Base-by-base conservation (phyloP, 2,329 filamentous ascomycete species). In the Geoglossum cookeanum region DNA sequence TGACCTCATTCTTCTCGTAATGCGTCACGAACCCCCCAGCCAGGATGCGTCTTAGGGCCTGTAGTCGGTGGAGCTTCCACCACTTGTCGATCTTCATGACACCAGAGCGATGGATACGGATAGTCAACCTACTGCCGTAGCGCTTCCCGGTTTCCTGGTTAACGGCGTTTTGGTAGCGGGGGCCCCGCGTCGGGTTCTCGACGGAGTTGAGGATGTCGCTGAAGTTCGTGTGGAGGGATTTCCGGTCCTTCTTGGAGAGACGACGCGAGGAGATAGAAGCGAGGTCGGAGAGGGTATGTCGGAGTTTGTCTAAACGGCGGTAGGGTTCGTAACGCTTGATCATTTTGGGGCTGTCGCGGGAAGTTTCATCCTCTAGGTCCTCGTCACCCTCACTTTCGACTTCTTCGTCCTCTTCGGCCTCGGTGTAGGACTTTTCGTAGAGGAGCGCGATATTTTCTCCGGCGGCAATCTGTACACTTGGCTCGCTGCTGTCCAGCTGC, bases 361-460 rank as follows among this genome's bases (percentile, higher is more conserved):
- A 53, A 15, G 57, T 52, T 15, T 71, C 69, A 17, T 70, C 67
- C 48, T 66, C 65, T 13, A 63, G 63, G 15, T 65, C 63, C 22
- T 60, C 55, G 30, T 63, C 60, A 6, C 68, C 68, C 13, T 72
- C 68, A 2, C 74, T 69, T 3, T 74, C 71, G 39, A 75, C 74
- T 61, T 71, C 59, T 60, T 84, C 78, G 59, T 78, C 77, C 11
- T 78, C 76, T 63, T 80, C 78, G 54, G 73, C 70, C 39, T 75
- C 74, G 0, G 76, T 78, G 66, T 78, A 81, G 59, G 77, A 79
- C 60, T 85, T 84, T 68, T 95, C 89, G 64, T 87, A 91, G 9
- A 94, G 74, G 8, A 94, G 74, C 0, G 88, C 88, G 59, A 94
- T 89, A 67, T 87, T 87, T 65, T 84, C 79, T 3, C 84, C 87